phyloP scores from a whole-genome alignment of 768 basidiomycete species.

The Trametes gibbosa region DNA sequence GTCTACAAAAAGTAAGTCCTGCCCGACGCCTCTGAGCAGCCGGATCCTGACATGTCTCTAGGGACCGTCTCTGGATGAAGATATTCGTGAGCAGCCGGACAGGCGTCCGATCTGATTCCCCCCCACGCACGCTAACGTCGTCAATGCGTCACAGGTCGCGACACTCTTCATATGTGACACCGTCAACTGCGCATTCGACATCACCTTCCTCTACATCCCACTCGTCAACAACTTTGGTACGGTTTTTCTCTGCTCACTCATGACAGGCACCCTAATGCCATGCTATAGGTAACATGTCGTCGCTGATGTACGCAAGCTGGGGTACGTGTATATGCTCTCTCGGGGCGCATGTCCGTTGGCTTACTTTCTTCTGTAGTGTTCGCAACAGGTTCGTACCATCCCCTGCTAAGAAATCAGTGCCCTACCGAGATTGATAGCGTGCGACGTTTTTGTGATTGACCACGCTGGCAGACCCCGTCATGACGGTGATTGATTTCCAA shows the following conservation, averaged over 20 bases:
- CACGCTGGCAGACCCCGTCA: constrained; percentile 37
- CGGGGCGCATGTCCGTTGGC: background rate
- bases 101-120: no score
- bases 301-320: constrained; percentile 29
- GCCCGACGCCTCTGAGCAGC: background rate
- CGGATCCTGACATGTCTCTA: constrained; percentile 18
- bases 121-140: background rate
- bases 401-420: background rate
- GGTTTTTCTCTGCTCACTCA: background rate
- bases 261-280: background rate
- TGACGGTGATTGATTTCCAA: constrained; percentile 35
- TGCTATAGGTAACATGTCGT: constrained; percentile 29
- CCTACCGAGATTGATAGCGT: background rate
- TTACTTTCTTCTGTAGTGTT: constrained; percentile 33
- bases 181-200: constrained; percentile 43
- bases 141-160: constrained; percentile 32
- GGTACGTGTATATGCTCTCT: constrained; percentile 21
- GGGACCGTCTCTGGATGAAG: constrained; percentile 47
- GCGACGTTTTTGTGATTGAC: background rate
- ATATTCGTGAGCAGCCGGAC: constrained; percentile 38
- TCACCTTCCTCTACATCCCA: constrained; percentile 45
- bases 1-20: constrained; percentile 36
- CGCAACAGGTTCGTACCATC: constrained; percentile 33
- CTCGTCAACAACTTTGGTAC: constrained; percentile 47
- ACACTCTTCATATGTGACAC: constrained; percentile 49